Evolutionary conservation across 306 rosid genomes (phyloP), one percentile per base, ranked within the genome.

Genomic region (Quercus dentata): DNA sequence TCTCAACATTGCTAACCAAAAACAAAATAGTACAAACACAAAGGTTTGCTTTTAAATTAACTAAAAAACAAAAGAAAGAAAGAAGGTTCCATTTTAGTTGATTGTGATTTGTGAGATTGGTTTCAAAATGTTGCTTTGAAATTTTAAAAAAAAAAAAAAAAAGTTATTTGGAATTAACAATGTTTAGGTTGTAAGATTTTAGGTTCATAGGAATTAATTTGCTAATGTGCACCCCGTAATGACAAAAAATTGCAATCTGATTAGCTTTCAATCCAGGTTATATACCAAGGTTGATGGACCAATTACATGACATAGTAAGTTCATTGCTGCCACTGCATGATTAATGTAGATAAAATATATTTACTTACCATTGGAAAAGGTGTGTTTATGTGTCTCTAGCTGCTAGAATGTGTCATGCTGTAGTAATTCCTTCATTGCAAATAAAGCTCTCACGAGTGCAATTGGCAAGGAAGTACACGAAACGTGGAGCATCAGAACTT

Each of bases 361-460:
- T 12, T 23, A 9, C 17, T 1, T 23, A 23, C 30, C 14, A 5
- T 6, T 33, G 51, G 52, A 30, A 17, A 33, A n/a, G 35, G 15
- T 1, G n/a, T 14, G 46, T 7, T 38, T 38, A 38, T 38, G 52
- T 18, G 55, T n/a, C 15, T n/a, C 15, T 12, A 10, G n/a, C 9
- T 49, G 21, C 21, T 23, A 23, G 59, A 27, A 55, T 74, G 62
- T 71, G 30, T 25, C 6, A 71, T n/a, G 56, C 61, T 79, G n/a
- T 73, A 41, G 19, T 21, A 31, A 65, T 17, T 80, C 57, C 76
- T 1, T 63, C 31, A 56, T 72, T 83, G 83, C 89, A 92, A 97
- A 91, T 92, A 73, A 94, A 94, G 90, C 97, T 92, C 78, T 91
- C 97, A 70, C 91, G 94, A 5, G 97, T 92, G 5, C 98, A 94